Base-by-base conservation (phyloP, 2,329 filamentous ascomycete species). In the Colletotrichum sp. region DNA sequence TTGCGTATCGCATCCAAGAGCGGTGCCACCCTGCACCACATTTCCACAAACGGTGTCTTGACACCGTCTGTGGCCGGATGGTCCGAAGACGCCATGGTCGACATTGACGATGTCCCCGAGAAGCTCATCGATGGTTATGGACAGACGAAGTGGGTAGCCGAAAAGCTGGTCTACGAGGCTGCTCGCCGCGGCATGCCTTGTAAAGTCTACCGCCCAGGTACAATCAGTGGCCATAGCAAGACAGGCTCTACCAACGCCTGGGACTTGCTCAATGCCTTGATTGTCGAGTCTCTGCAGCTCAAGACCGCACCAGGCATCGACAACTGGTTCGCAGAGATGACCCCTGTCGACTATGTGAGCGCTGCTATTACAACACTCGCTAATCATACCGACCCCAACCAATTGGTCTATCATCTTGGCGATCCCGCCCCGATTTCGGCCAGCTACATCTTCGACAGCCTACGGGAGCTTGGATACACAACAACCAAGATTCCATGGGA, bases 281-380 rank as follows among this genome's bases (percentile, higher is more conserved):
- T 96, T 30, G 93, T 96, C 2, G 95, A 96, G 82, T 96, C 94
- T 0, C 88, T 96, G 48, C 92, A 94, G 68, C 88, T 96, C 5
- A 94, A 94, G 8, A 90, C 91, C 78, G 91, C 91, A 2, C 94
- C 95, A 0, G 89, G 94, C 69, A 92, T 96, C 6, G 89, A 93
- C 66, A 92, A 92, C 57, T 96, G 95, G 95, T 91, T 93, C 66
- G 91, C 94, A 2, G 95, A 96, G 85, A 96, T 96, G 94, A 96
- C 95, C 0, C 94, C 95, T 0, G 95, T 95, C 16, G 94, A 96
- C 83, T 96, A 95, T 80, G 94, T 96, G 75, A 94, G 92, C 84
- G 92, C 92, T 77, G 92, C 94, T 6, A 95, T 96, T 78, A 86
- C 94, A 28, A 91, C 93, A 22, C 89, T 96, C 24, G 90, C 93